Percentiles rank a stretch among this genome's conserved stretches.
phyloP scores from a whole-genome alignment of 108 stramenopile genomes.

The Schizochytrium sp. region DNA sequence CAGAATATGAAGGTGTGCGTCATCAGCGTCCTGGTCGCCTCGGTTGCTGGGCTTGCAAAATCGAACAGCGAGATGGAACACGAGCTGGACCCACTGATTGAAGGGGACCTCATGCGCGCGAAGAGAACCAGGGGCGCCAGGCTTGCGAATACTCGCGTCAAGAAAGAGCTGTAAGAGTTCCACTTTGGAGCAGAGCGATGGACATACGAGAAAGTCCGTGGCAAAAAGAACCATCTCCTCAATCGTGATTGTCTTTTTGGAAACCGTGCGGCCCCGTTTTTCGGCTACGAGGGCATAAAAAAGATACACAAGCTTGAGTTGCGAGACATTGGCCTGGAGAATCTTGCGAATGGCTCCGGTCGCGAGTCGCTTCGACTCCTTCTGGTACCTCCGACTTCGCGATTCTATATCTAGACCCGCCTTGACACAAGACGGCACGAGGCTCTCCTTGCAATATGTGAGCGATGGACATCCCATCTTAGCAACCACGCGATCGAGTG shows the following conservation, averaged over 20 bases:
- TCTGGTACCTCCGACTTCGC: neutral
- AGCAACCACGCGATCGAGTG: neutral
- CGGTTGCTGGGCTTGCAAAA: neutral
- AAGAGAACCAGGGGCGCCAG: neutral
- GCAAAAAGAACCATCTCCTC: slow-evolving; percentile 13
- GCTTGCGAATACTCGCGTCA: neutral
- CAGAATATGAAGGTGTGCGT: neutral
- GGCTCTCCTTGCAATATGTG: neutral
- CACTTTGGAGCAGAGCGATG: neutral
- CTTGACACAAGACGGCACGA: neutral
- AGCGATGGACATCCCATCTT: neutral
- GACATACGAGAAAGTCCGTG: neutral
- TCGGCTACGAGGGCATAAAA: neutral
- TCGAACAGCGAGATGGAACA: neutral
- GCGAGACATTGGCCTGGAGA: neutral
- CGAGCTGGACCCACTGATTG: slow-evolving; percentile 7
- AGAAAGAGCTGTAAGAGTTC: neutral
- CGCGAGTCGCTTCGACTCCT: neutral
- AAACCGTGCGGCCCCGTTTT: neutral
- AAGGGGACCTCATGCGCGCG: neutral
- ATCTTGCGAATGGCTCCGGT: neutral
- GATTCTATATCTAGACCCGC: neutral
- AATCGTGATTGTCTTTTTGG: neutral
- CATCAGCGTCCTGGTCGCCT: neutral
- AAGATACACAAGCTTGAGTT: neutral